Evolutionary conservation across 495 filamentous ascomycete species (phyloP).

Genomic region (Staphylotrichum tortipilum): DNA sequence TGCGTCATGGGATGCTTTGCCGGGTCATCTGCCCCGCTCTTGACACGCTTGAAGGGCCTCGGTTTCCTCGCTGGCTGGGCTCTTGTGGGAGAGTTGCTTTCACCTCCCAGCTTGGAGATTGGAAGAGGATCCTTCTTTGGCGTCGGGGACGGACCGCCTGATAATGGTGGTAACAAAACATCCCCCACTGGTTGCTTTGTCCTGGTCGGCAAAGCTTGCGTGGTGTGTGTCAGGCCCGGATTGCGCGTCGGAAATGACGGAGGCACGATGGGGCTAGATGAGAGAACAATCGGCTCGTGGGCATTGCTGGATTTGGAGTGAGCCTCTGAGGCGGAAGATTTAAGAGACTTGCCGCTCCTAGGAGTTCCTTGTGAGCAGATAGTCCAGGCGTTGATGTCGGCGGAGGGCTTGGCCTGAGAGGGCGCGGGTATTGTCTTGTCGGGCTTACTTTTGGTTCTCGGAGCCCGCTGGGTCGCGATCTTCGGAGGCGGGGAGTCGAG

Average conservation of each 20-base stretch:
- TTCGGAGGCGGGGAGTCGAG: constrained; percentile 5
- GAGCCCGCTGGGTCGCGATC: constrained; percentile 3
- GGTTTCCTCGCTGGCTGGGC: constrained; percentile 1
- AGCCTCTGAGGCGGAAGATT: constrained; percentile 5
- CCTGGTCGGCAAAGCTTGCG: constrained; percentile 1
- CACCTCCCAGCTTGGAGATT: neutral
- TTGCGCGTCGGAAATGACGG: constrained; percentile 14
- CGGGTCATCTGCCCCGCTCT: constrained; percentile 14
- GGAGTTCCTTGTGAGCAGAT: constrained; percentile 32
- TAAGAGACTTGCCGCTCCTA: constrained; percentile 19
- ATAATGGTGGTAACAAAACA: neutral
- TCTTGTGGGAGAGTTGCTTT: neutral
- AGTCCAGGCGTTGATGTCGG: constrained; percentile 35
- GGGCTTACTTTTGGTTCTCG: constrained; percentile 24
- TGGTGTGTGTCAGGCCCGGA: constrained; percentile 4
- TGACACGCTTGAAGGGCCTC: constrained; percentile 18
- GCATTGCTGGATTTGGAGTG: neutral
- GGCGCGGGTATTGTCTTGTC: constrained; percentile 21
- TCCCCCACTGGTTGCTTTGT: constrained; percentile 6
- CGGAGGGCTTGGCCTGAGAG: constrained; percentile 12
- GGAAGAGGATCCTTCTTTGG: neutral
- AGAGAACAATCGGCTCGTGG: constrained; percentile 32
- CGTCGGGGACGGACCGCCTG: neutral
- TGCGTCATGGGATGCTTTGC: neutral
- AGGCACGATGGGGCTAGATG: constrained; percentile 32